These are phyloP conservation scores for Solioccasus polychromus DNA, from an alignment of 768 basidiomycete species.

Conservation along the genomic window DNA sequence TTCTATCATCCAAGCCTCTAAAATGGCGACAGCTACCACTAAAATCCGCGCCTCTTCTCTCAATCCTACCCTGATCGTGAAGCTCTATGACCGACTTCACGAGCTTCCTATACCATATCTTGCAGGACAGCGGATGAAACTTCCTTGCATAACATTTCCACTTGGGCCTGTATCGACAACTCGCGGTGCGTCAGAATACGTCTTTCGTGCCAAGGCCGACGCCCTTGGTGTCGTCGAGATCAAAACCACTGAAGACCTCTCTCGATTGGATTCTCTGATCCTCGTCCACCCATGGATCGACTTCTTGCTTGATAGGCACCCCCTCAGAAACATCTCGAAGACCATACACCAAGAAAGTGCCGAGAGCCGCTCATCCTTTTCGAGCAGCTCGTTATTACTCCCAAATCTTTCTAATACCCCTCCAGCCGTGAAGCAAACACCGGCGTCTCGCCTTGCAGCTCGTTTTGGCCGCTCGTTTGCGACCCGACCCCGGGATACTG, in stretches of 20 bases:
- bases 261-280: not conserved
- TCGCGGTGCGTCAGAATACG: not conserved
- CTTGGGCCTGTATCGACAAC: not conserved
- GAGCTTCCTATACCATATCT: not conserved
- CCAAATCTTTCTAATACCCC: not conserved
- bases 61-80: not conserved
- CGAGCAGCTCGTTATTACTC: not conserved
- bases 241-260: not conserved
- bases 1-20: not conserved
- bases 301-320: not conserved
- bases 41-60: not conserved
- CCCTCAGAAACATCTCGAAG: not conserved
- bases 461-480: not conserved
- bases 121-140: not conserved
- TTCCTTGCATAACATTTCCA: slow-evolving; percentile 7
- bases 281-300: slow-evolving; percentile 12
- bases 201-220: not conserved
- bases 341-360: not conserved
- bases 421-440: not conserved
- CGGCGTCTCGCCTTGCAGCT: no score
- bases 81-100: not conserved
- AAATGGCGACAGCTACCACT: not conserved
- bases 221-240: slow-evolving; percentile 6
- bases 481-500: not conserved
- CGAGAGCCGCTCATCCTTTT: not conserved